Evolutionary conservation across 2,329 filamentous ascomycete species (phyloP), one percentile per base, ranked within the genome.

Genomic region (Xylaria hypoxylon): DNA sequence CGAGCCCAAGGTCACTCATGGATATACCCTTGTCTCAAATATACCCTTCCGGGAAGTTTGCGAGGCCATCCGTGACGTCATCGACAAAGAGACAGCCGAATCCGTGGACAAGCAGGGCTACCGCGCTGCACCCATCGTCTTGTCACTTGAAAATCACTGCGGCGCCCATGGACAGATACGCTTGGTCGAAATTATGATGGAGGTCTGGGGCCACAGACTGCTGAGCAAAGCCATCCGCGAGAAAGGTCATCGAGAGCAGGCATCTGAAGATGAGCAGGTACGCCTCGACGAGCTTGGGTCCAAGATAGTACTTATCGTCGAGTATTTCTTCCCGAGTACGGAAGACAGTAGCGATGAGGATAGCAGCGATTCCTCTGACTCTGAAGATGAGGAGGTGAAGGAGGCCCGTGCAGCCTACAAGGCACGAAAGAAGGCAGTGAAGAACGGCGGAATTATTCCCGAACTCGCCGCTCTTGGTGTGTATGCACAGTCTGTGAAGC

Each of bases 71-170:
- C 84, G 88, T 35, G 83, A 89, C 69, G 85, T 87, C 0, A 81
- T 88, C 8, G 89, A 91, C 71, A 80, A 82, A 53, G 89, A 91
- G 75, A 81, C 82, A 1, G 79, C 78, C 0, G 76, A 84, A 45
- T 79, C 83, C 0, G 71, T 73, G n/a, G 73, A 80, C 24, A 70
- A 74, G 22, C 77, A 78, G 62, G 80, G 76, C 8, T 81, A 80
- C 68, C 73, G 73, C 3, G 82, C 83, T 1, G 84, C 87, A 0
- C 89, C 89, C 0, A 85, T 91, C 65, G 74, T 92, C 52, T 78
- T 92, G 1, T 91, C 89, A 0, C 81, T 92, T 1, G 89, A 92
- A 73, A 92, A 91, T 70, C 89, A 92, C 75, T 92, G 89, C 74
- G 80, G 79, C 17, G 78, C 82, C 0, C 78, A 86, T 8, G 89